Evolutionary conservation across 805 yeast genomes (phyloP).

Genomic region (Candida maesae): DNA sequence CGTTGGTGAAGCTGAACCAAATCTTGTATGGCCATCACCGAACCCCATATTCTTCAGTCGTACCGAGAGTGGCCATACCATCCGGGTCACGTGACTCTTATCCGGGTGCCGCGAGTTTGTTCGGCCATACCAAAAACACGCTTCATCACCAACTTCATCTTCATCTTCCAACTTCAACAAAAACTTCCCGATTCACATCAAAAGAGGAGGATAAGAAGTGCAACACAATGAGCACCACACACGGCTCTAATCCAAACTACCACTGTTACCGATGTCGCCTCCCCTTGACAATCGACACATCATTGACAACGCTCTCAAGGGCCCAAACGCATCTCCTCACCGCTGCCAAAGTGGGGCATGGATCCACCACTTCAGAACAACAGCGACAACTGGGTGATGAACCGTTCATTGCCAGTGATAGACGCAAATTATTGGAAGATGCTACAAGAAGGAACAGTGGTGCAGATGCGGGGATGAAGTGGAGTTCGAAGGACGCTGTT

Average conservation of each 20-base stretch:
- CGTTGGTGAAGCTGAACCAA: no score
- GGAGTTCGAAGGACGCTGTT: constrained; percentile 11
- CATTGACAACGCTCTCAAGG: constrained; percentile 46
- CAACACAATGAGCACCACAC: no score
- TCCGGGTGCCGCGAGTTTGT: no score
- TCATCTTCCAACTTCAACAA: no score
- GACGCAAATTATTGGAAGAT: constrained; percentile 13
- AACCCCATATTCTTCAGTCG: no score
- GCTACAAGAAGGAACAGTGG: background rate
- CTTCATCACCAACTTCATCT: no score
- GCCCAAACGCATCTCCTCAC: constrained; percentile 55
- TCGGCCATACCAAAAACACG: no score
- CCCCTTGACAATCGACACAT: constrained; percentile 53
- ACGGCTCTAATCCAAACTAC: background rate
- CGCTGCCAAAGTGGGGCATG: constrained; percentile 29
- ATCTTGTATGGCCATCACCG: no score
- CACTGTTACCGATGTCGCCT: constrained; percentile 62
- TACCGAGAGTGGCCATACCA: no score
- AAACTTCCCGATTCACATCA: no score
- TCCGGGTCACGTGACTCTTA: no score
- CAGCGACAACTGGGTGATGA: constrained; percentile 19
- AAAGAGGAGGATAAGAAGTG: no score
- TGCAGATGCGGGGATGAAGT: constrained; percentile 4
- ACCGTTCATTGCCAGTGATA: constrained; percentile 24
- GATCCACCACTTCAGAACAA: constrained; percentile 11